phyloP scores from a whole-genome alignment of 179 eudicot species.

The Heliamphora pulchella region DNA sequence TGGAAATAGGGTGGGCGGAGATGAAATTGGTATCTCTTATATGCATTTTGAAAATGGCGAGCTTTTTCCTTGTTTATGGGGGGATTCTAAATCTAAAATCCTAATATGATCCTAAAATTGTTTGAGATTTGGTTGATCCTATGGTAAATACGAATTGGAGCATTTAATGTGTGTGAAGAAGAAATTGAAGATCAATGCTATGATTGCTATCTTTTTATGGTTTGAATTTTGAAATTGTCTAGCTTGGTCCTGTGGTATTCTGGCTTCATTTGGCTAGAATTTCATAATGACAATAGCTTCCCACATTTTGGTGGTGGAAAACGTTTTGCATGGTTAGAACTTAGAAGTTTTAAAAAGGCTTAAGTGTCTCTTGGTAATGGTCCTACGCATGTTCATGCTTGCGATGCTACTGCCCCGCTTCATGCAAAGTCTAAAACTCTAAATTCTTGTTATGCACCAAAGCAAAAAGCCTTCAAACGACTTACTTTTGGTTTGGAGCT shows the following conservation, averaged over 20 bases:
- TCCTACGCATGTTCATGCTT: background rate
- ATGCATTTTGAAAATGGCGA: background rate
- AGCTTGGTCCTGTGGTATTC: background rate
- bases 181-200: background rate
- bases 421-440: no score
- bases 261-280: background rate
- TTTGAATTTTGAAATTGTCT: background rate
- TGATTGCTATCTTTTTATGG: background rate
- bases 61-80: background rate
- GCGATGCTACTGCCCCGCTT: background rate
- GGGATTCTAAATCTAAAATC: background rate
- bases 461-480: background rate
- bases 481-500: background rate
- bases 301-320: background rate
- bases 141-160: background rate
- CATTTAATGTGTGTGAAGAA: background rate
- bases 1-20: background rate
- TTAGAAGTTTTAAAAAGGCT: no score
- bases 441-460: background rate
- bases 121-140: background rate
- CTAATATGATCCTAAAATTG: background rate
- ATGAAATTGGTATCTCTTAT: background rate
- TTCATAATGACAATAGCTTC: background rate
- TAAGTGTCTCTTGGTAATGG: background rate
- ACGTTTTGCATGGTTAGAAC: background rate